phyloP scores from a whole-genome alignment of 2,329 filamentous ascomycete species.

The Rhynchosporium graminicola region DNA sequence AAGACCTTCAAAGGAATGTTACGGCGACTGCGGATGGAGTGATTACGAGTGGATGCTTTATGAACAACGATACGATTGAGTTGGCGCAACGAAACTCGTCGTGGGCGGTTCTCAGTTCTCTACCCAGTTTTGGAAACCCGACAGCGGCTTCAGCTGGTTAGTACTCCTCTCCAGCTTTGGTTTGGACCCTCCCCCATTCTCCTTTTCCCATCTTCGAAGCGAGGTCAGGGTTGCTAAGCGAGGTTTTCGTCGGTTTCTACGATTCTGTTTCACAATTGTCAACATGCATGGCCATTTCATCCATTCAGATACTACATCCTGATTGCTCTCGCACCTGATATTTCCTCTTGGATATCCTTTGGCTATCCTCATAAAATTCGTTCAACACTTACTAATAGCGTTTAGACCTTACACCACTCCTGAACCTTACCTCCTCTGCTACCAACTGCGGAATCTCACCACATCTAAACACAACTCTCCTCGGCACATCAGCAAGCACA shows the following conservation, averaged over 20 bases:
- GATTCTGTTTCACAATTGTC: neutral
- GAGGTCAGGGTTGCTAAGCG: constrained; percentile 5
- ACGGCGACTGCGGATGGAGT: constrained; percentile 43
- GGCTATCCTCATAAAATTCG: neutral
- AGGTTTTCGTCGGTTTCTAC: neutral
- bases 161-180: neutral
- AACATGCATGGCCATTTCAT: neutral
- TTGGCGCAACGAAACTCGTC: constrained; percentile 53
- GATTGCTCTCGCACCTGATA: neutral
- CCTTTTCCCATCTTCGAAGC: neutral
- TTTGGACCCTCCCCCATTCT: neutral
- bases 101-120: constrained; percentile 47
- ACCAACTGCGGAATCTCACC: constrained; percentile 62
- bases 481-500: constrained; percentile 51
- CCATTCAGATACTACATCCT: neutral
- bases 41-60: constrained; percentile 56
- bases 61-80: constrained; percentile 44
- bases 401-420: constrained; percentile 38
- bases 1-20: constrained; percentile 40
- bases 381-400: constrained; percentile 4
- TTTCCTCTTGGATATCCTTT: neutral
- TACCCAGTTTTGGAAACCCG: constrained; percentile 38
- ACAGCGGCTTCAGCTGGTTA: constrained; percentile 33
- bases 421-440: constrained; percentile 42
- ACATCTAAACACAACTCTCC: constrained; percentile 57